Base-by-base conservation (phyloP, 1,139 yeast genomes). In the Geotrichum aggregatum region DNA sequence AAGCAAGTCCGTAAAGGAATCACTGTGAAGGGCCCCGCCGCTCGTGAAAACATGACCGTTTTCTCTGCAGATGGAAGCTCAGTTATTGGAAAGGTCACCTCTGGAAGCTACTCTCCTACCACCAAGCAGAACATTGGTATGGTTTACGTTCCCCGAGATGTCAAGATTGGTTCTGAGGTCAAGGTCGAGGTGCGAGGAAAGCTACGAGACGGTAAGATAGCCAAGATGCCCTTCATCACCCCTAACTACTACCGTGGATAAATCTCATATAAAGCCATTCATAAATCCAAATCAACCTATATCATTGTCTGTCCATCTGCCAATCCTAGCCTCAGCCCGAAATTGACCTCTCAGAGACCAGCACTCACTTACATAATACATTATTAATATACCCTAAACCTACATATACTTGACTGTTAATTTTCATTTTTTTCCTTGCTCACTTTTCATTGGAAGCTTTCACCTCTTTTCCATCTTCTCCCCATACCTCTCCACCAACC, bases 41-140 rank as follows among this genome's bases (percentile, higher is more conserved):
- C 98, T 44, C 82, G 98, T 70, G 83, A 84, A 28, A 89, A 88
- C n/a, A 76, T 81, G 59, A 81, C 80, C 63, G 78, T 92, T 26
- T 84, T 76, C 61, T 67, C 72, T 47, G 74, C 71, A n/a, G 78
- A 77, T 50, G 76, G 71, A 35, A 76, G 76, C 11, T 75, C 73
- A 47, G 73, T 76, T 53, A 78, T 91, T 45, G 98, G 98, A 21
- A 71, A 69, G 47, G 83, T 91, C 48, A 87, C 96, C 11, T 87
- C 96, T 0, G 98, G 98, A 3, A 83, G 92, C 55, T 84, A 92
- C 55, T 85, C 96, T 10, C 98, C 98, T 38, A 80, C 91, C 11
- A 71, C 84, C 54, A 85, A 84, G 47, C 68, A 71, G 59, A 92
- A 92, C 66, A 84, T 92, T 55, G 97, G 96, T 22, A 96, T 91